Evolutionary conservation across 805 yeast species (phyloP).

Genomic region (Cyberlindnera mississippiensis): DNA sequence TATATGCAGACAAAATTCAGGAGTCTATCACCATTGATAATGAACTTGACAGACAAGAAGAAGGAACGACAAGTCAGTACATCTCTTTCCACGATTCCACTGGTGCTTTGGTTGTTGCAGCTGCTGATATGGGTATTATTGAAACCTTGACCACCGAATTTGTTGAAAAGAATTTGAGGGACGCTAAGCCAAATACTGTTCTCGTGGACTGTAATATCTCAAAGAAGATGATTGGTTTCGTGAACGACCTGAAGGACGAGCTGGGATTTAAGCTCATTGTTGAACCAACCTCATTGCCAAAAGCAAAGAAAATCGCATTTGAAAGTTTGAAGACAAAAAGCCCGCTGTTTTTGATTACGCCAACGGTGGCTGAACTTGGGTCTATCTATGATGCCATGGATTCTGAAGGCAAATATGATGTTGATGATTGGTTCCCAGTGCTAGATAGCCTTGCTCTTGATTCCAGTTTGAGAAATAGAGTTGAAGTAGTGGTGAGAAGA

Average conservation of each 20-base stretch:
- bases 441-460: constrained; percentile 57
- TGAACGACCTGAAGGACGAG: constrained; percentile 30
- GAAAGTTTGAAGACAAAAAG: constrained; percentile 2
- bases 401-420: constrained; percentile 40
- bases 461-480: constrained; percentile 40
- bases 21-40: constrained; percentile 30
- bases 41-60: constrained; percentile 14
- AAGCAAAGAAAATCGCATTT: constrained; percentile 40
- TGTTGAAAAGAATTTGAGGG: constrained; percentile 37
- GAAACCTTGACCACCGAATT: constrained; percentile 45
- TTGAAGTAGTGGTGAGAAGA: constrained; percentile 33
- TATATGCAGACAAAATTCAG: constrained; percentile 42
- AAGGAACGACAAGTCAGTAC: constrained; percentile 60
- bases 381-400: constrained; percentile 50
- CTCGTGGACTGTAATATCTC: constrained; percentile 71
- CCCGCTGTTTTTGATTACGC: constrained; percentile 40
- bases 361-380: constrained; percentile 61
- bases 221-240: constrained; percentile 33
- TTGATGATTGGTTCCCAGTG: constrained; percentile 70
- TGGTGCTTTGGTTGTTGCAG: constrained; percentile 70
- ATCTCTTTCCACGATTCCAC: constrained; percentile 56
- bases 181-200: constrained; percentile 44
- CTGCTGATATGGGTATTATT: constrained; percentile 79
- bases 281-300: constrained; percentile 77
- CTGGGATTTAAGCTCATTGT: constrained; percentile 39